Evolutionary conservation across 805 yeast species (phyloP), one percentile per base, ranked within the genome.

Genomic region (Zygotorulaspora danielsina): DNA sequence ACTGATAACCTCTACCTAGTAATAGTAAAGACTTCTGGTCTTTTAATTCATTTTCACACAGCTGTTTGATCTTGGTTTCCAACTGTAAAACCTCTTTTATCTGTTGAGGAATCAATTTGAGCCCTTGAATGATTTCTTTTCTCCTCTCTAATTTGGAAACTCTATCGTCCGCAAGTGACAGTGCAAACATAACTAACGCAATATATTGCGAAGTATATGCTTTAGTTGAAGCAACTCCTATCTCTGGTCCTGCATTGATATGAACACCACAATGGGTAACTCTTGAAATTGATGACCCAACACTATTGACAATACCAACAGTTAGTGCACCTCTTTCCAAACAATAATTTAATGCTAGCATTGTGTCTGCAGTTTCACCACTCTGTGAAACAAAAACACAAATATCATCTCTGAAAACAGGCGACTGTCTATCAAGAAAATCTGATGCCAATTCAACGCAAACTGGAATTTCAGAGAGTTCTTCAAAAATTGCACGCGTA

Each of bases 221-320:
- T 70, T 93, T 93, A 34, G 99, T 93, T 9, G 97, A 88, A 8
- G 99, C 99, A 53, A 93, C 99, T 66, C 98, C 97, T 49, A 93
- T 93, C 69, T 93, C 99, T 32, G 98, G 98, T 50, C 99, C 99
- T 34, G 98, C 98, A 62, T 93, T 93, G 63, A 93, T 89, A 65
- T 93, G 99, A 41, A 93, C 96, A 78, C 99, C 99, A 73, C 98
- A 93, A 67, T 89, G 95, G 16, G 99, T 93, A 59, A 80, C 88
- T 69, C 99, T 81, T 5, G 97, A 90, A 65, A 93, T 87, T 29
- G 93, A 79, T 4, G 98, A 93, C 59, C 99, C 99, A 30, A 93
- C 99, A 51, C 89, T 77, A 73, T 93, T 93, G 48, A 93, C 98
- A 58, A 93, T 85, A 69, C 99, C 99, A 42, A 93, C 93, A 19